Conservation (phyloP, 2,329 filamentous ascomycete species). For the Calonectria pseudoreteaudii region DNA sequence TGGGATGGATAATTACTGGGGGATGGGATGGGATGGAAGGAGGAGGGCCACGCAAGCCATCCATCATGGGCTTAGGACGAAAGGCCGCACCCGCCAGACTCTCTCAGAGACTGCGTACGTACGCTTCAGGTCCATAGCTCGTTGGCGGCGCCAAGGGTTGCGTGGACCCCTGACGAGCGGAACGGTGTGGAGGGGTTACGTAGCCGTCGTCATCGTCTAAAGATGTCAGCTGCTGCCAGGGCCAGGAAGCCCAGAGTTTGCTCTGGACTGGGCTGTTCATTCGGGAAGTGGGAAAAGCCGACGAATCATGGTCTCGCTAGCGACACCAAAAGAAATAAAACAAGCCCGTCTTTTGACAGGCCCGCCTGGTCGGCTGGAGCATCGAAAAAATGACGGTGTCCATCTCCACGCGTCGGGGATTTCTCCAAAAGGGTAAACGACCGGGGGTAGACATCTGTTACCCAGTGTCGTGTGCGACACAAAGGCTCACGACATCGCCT, state of each 20-base stretch:
- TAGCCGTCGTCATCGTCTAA: constrained; percentile 7
- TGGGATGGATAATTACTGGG: constrained; percentile 4
- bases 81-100: constrained; percentile 17
- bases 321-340: constrained; percentile 1
- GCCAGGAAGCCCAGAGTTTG: constrained; percentile 1
- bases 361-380: not conserved
- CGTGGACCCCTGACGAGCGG: not conserved
- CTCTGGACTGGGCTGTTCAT: not conserved
- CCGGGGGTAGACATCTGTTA: not conserved
- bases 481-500: not conserved
- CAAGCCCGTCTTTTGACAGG: not conserved
- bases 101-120: constrained; percentile 15
- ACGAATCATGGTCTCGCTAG: not conserved
- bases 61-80: constrained; percentile 17
- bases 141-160: constrained; percentile 3
- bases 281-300: constrained; percentile 16
- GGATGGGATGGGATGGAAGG: constrained; percentile 19
- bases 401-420: constrained; percentile 1
- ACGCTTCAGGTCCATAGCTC: not conserved
- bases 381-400: not conserved
- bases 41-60: constrained; percentile 28
- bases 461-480: constrained; percentile 1
- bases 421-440: constrained; percentile 7
- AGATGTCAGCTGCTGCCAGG: not conserved
- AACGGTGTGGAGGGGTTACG: constrained; percentile 21